A percentile compares a stretch with the other conserved stretches of the same genome.
phyloP scores from a whole-genome alignment of 805 yeast genomes.

The Candida ascalaphidarum region DNA sequence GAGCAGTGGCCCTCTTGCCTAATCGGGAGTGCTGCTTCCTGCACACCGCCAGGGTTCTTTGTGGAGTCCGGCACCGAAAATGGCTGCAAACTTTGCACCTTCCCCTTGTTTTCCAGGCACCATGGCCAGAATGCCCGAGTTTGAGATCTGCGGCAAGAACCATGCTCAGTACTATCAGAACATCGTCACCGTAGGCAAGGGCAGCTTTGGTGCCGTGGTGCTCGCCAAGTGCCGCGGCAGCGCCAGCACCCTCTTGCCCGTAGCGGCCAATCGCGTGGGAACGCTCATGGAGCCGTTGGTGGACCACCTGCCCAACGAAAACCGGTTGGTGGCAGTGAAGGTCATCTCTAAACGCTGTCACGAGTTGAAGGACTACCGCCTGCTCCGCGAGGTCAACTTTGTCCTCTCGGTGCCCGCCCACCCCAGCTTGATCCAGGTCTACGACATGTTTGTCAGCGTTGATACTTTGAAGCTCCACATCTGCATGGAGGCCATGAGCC shows the following conservation, averaged over 20 bases:
- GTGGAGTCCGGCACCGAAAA: too few relatives aligned
- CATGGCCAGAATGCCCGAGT: too few relatives aligned
- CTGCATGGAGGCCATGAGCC: slow-evolving; percentile 84
- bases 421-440: slow-evolving; percentile 60
- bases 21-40: too few relatives aligned
- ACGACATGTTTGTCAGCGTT: slow-evolving; percentile 73
- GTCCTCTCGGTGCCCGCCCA: slow-evolving; percentile 64
- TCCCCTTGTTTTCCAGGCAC: too few relatives aligned
- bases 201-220: slow-evolving; percentile 68
- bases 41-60: too few relatives aligned
- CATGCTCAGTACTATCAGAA: too few relatives aligned
- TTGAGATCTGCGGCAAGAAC: too few relatives aligned
- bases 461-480: slow-evolving; percentile 55
- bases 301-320: slow-evolving; percentile 11
- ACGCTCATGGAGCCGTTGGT: slow-evolving; percentile 44
- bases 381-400: slow-evolving; percentile 59
- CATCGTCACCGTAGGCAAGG: slow-evolving; percentile 55
- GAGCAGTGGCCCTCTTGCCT: too few relatives aligned
- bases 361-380: slow-evolving; percentile 17
- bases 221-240: slow-evolving; percentile 43
- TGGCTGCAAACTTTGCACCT: too few relatives aligned
- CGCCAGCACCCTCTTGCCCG: slow-evolving; percentile 10
- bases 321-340: slow-evolving; percentile 65
- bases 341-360: slow-evolving; percentile 55
- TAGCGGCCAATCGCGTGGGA: slow-evolving; percentile 12